These are phyloP conservation scores for Poterioochromonas sp. DNA, from an alignment of 352 stramenopile genomes.

Conservation along the genomic window DNA sequence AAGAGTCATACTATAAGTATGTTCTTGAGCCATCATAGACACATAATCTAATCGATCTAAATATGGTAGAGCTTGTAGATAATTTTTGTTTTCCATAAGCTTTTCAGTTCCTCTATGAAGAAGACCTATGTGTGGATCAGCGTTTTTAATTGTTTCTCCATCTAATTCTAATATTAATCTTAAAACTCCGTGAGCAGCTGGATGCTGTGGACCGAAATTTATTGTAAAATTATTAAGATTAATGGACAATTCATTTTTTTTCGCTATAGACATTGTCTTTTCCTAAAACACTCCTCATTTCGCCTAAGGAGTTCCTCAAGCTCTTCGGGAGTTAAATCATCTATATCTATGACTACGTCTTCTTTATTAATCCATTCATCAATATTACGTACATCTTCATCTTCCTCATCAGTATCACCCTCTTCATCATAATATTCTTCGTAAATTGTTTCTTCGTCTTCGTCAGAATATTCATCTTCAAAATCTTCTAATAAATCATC, in stretches of 20 bases:
- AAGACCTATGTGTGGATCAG: conserved; percentile 50
- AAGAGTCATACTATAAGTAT: conserved; percentile 31
- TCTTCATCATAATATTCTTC: conserved; percentile 32
- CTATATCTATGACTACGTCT: conserved; percentile 31
- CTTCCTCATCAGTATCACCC: conserved; percentile 29
- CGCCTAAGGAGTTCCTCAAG: conserved; percentile 29
- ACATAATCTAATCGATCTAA: conserved; percentile 39
- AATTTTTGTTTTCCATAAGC: conserved; percentile 37
- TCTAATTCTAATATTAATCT: conserved; percentile 50
- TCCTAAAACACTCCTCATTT: conserved; percentile 31
- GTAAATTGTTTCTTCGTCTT: conserved; percentile 31
- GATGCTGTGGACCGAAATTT: conserved; percentile 54
- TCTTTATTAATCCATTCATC: conserved; percentile 46
- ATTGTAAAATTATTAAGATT: conserved; percentile 52
- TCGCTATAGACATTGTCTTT: conserved; percentile 45
- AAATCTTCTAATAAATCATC: conserved; percentile 32
- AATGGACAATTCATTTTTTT: conserved; percentile 43
- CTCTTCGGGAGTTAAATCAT: conserved; percentile 30
- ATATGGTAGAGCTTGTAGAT: conserved; percentile 36
- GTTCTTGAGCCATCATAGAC: conserved; percentile 38
- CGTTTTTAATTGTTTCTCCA: conserved; percentile 47
- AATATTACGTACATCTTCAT: conserved; percentile 42
- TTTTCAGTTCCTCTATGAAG: conserved; percentile 37
- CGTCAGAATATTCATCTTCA: conserved; percentile 31
- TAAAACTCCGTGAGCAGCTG: conserved; percentile 49